Evolutionary conservation across 495 filamentous ascomycete species (phyloP).

Genomic region (Entonaema liquescens): DNA sequence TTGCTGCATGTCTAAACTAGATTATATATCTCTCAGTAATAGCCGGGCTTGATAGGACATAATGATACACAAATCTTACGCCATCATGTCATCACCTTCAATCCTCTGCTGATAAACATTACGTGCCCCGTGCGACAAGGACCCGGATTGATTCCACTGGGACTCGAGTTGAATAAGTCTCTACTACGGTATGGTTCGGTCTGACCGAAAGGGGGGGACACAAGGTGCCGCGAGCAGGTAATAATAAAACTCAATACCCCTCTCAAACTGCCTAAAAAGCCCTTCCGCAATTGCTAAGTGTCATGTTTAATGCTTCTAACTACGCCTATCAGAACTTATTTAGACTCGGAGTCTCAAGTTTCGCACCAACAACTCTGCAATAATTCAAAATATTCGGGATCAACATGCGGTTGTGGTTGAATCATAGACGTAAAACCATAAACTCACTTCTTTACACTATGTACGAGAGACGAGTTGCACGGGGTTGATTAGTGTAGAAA

Average conservation of each 20-base stretch:
- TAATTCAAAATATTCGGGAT: neutral
- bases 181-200: neutral
- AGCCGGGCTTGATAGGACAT: constrained; percentile 25
- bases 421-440: neutral
- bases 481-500: constrained; percentile 2
- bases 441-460: neutral
- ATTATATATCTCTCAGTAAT: constrained; percentile 35
- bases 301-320: neutral
- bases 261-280: constrained; percentile 39
- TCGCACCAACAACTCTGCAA: constrained; percentile 13
- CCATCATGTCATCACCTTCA: constrained; percentile 40
- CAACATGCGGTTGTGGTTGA: constrained; percentile 13
- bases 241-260: constrained; percentile 39
- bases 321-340: neutral
- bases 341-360: constrained; percentile 6
- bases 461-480: constrained; percentile 3
- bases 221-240: constrained; percentile 22
- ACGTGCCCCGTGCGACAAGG: constrained; percentile 35
- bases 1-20: constrained; percentile 36
- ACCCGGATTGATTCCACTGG: constrained; percentile 17
- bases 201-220: constrained; percentile 22
- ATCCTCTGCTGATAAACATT: constrained; percentile 36
- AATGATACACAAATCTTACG: constrained; percentile 43
- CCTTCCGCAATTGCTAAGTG: neutral
- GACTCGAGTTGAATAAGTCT: constrained; percentile 3